Conservation (phyloP, 176 grass and related monocot species). For the Triticum urartu region DNA sequence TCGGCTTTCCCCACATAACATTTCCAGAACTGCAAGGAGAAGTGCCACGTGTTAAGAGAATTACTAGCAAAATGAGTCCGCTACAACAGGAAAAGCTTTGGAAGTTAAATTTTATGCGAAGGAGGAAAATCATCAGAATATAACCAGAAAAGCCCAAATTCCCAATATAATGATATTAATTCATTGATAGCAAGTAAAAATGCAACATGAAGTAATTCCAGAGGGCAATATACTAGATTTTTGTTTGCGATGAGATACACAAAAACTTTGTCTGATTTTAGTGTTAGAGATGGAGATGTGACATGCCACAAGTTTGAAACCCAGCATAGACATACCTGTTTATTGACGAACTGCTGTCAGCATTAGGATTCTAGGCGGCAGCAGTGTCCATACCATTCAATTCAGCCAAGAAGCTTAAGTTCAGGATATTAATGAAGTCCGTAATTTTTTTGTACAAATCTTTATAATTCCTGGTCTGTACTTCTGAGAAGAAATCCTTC, state of each 20-base stretch:
- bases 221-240: not conserved
- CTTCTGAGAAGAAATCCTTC: slow-evolving; percentile 63
- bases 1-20: not conserved
- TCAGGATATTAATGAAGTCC: slow-evolving; percentile 55
- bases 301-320: not conserved
- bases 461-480: slow-evolving; percentile 57
- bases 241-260: not conserved
- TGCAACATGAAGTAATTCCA: not conserved
- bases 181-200: not conserved
- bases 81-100: not conserved
- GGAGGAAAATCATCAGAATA: not conserved
- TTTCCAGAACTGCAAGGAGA: slow-evolving; percentile 43
- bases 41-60: slow-evolving; percentile 11
- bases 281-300: not conserved
- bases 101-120: not conserved
- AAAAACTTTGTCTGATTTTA: not conserved
- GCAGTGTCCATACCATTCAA: slow-evolving; percentile 37
- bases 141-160: not conserved
- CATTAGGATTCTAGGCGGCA: slow-evolving; percentile 29
- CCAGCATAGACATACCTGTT: slow-evolving; percentile 31
- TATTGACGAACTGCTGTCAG: slow-evolving; percentile 43
- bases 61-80: not conserved
- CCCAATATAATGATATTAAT: not conserved
- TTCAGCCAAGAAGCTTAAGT: slow-evolving; percentile 56
- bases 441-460: slow-evolving; percentile 86